These are phyloP conservation scores for Aciculosporium take DNA, from an alignment of 2,329 filamentous ascomycete species.

Conservation along the genomic window DNA sequence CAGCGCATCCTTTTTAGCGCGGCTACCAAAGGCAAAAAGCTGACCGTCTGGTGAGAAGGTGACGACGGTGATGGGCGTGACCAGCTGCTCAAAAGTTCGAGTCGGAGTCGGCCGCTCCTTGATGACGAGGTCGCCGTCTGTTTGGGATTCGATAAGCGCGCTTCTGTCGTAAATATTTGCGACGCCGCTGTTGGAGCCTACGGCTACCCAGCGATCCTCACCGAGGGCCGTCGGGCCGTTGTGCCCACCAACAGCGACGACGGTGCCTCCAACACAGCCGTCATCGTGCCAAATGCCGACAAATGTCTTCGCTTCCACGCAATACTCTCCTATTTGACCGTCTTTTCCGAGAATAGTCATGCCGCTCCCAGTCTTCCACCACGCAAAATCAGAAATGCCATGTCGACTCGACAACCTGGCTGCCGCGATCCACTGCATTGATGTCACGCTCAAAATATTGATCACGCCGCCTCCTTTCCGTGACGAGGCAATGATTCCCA, in stretches of 20 bases:
- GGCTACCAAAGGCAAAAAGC: conserved; percentile 71
- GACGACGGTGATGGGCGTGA: conserved; percentile 68
- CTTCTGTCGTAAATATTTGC: conserved; percentile 86
- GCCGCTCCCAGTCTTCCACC: conserved; percentile 78
- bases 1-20: conserved; percentile 78
- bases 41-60: conserved; percentile 82
- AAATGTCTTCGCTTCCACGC: conserved; percentile 51
- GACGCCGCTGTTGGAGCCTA: conserved; percentile 77
- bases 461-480: conserved; percentile 78
- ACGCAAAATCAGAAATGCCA: conserved; percentile 79
- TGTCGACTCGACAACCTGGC: conserved; percentile 69
- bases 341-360: conserved; percentile 72
- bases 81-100: conserved; percentile 69
- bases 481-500: conserved; percentile 67
- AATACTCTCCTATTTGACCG: conserved; percentile 85
- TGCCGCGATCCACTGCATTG: conserved; percentile 77
- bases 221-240: conserved; percentile 50
- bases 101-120: conserved; percentile 57
- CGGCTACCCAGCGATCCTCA: conserved; percentile 74
- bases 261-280: conserved; percentile 73
- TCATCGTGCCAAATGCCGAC: conserved; percentile 80
- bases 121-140: conserved; percentile 32
- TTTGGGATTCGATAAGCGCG: conserved; percentile 35
- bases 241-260: conserved; percentile 62
- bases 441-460: conserved; percentile 66